phyloP scores from a whole-genome alignment of 2,329 filamentous ascomycete species.

The Rutstroemia sp. region DNA sequence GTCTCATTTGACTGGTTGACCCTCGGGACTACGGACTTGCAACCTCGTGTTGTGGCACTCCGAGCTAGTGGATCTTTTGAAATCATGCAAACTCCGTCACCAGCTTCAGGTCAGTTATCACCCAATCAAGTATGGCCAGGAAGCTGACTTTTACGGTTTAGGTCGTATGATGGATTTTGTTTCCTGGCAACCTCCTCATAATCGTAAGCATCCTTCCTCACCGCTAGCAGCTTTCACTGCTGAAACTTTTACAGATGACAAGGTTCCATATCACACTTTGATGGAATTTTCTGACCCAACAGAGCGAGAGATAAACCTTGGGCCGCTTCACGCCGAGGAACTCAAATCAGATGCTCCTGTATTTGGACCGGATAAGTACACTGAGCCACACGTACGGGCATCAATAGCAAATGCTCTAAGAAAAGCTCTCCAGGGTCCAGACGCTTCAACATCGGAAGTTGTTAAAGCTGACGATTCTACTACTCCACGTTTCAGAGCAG shows the following conservation, averaged over 20 bases:
- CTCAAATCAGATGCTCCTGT: slow-evolving; percentile 47
- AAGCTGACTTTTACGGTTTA: not conserved
- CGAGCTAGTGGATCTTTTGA: slow-evolving; percentile 54
- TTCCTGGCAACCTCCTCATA: slow-evolving; percentile 52
- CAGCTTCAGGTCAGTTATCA: slow-evolving; percentile 37
- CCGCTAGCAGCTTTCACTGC: not conserved
- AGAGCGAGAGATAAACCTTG: slow-evolving; percentile 46
- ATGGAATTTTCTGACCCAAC: slow-evolving; percentile 49
- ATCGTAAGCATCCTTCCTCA: slow-evolving; percentile 25
- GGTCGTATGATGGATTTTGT: slow-evolving; percentile 50
- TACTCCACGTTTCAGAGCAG: not conserved
- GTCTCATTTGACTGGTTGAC: slow-evolving; percentile 64
- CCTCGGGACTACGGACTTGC: slow-evolving; percentile 45
- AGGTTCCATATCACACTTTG: slow-evolving; percentile 42
- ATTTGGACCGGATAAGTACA: slow-evolving; percentile 47
- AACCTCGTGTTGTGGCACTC: slow-evolving; percentile 51
- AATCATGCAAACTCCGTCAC: slow-evolving; percentile 53
- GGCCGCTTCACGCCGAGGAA: slow-evolving; percentile 46
- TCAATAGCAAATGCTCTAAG: slow-evolving; percentile 26
- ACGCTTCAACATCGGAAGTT: slow-evolving; percentile 13
- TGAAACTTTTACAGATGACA: slow-evolving; percentile 35
- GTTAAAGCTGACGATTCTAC: not conserved
- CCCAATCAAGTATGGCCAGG: not conserved
- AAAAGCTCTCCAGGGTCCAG: slow-evolving; percentile 11
- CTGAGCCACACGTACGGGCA: slow-evolving; percentile 19